Evolutionary conservation across 1,284 basidiomycete species (phyloP).

Genomic region (Cutaneotrichosporon cavernicola): DNA sequence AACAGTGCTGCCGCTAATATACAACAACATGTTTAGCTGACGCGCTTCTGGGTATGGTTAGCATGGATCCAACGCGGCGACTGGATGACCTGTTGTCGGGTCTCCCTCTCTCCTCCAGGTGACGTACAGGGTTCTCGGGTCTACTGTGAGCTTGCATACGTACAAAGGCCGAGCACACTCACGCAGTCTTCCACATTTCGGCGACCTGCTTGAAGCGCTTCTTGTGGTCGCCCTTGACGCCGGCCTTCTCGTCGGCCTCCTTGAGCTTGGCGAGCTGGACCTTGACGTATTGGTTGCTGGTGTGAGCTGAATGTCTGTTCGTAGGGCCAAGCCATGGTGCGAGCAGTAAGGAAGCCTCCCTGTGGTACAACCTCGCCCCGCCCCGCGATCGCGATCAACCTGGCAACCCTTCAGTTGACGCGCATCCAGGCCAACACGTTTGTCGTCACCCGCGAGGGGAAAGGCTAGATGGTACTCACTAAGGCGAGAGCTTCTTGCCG

Average conservation of each 20-base stretch:
- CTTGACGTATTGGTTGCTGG: slow-evolving; percentile 52
- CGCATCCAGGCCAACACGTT: not conserved
- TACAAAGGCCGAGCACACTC: slow-evolving; percentile 23
- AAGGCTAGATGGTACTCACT: slow-evolving; percentile 35
- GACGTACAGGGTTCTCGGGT: slow-evolving; percentile 50
- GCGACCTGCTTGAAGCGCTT: slow-evolving; percentile 52
- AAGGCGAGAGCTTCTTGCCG: slow-evolving; percentile 39
- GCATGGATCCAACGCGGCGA: not conserved
- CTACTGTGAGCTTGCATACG: slow-evolving; percentile 18
- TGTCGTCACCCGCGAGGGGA: no score
- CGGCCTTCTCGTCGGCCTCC: slow-evolving; percentile 47
- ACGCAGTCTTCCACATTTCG: slow-evolving; percentile 46
- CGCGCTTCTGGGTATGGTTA: slow-evolving; percentile 1
- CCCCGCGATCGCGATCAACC: no score
- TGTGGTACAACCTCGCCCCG: no score
- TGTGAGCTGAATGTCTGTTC: not conserved
- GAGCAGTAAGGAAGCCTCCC: no score
- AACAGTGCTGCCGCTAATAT: not conserved
- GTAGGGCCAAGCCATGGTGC: no score
- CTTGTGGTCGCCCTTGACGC: slow-evolving; percentile 49
- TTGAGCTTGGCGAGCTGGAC: slow-evolving; percentile 53
- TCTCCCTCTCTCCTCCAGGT: not conserved
- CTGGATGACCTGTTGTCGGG: not conserved
- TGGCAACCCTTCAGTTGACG: no score
- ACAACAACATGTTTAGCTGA: not conserved